Conservation (phyloP, 768 basidiomycete species). For the Leucocoprinus sp. region DNA sequence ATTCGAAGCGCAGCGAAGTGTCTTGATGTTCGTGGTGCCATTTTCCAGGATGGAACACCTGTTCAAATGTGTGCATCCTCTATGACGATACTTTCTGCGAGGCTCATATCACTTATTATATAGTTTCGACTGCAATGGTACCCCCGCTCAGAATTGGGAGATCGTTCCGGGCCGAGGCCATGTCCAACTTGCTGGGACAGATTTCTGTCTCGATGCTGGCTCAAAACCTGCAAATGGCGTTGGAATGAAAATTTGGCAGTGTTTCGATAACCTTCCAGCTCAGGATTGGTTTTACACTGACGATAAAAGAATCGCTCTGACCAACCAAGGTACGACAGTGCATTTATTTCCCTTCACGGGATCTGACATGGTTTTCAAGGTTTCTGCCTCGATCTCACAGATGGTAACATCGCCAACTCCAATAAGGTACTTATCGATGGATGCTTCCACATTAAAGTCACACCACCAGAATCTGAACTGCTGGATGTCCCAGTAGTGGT, state of each 20-base stretch:
- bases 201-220: conserved; percentile 22
- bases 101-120: neutral
- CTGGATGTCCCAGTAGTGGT: too few species aligned
- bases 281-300: conserved; percentile 16
- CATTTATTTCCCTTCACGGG: neutral
- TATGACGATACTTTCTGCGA: too few species aligned
- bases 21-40: conserved; percentile 17
- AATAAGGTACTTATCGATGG: conserved; percentile 17
- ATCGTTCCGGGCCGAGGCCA: conserved; percentile 15
- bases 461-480: too few species aligned
- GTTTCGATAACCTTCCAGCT: conserved; percentile 14
- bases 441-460: conserved; percentile 14
- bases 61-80: conserved; percentile 19
- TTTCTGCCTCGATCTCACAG: conserved; percentile 17
- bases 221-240: conserved; percentile 15
- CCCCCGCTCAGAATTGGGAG: conserved; percentile 22
- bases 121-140: too few species aligned
- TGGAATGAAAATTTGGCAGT: conserved; percentile 18
- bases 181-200: conserved; percentile 17
- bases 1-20: conserved; percentile 15
- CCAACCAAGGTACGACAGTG: conserved; percentile 8
- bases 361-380: conserved; percentile 5
- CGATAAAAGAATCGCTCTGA: conserved; percentile 10
- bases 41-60: conserved; percentile 15
- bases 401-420: conserved; percentile 15